Evolutionary conservation across 1,284 basidiomycete species (phyloP).

Genomic region (Trichosporon sp.): DNA sequence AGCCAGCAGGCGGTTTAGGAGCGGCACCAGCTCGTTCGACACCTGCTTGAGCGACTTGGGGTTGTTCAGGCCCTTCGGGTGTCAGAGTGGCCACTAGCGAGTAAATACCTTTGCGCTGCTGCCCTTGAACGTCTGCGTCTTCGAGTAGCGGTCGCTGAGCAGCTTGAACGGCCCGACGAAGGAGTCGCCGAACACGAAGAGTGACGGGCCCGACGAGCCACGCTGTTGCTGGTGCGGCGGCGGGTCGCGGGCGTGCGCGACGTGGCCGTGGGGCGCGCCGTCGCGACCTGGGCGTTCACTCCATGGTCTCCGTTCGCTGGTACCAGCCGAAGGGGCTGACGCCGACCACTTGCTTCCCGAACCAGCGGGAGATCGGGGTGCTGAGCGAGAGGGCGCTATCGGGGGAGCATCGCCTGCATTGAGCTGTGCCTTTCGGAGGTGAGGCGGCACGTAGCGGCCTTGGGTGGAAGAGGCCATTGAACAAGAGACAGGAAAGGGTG

Average conservation of each 20-base stretch:
- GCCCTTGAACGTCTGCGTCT: slow-evolving; percentile 41
- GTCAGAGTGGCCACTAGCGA: neutral
- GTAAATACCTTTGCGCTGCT: slow-evolving; percentile 42
- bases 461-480: neutral
- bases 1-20: slow-evolving; percentile 33
- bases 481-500: neutral
- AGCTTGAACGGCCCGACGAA: slow-evolving; percentile 46
- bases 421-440: slow-evolving; percentile 2
- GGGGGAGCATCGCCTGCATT: neutral
- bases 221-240: neutral
- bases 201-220: slow-evolving; percentile 9
- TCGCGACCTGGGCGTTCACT: neutral
- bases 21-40: slow-evolving; percentile 35
- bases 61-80: slow-evolving; percentile 40
- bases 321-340: neutral
- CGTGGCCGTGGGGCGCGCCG: neutral
- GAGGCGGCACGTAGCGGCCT: slow-evolving; percentile 7
- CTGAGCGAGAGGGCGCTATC: neutral
- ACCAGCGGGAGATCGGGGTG: neutral
- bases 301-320: neutral
- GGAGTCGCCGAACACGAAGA: slow-evolving; percentile 43
- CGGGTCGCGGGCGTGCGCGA: neutral
- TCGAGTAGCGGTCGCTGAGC: slow-evolving; percentile 28
- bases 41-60: slow-evolving; percentile 46
- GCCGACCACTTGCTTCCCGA: neutral